Percentiles rank a stretch among this genome's conserved stretches.
phyloP scores from a whole-genome alignment of 1,139 yeast genomes.

The Diutina neorugosa region DNA sequence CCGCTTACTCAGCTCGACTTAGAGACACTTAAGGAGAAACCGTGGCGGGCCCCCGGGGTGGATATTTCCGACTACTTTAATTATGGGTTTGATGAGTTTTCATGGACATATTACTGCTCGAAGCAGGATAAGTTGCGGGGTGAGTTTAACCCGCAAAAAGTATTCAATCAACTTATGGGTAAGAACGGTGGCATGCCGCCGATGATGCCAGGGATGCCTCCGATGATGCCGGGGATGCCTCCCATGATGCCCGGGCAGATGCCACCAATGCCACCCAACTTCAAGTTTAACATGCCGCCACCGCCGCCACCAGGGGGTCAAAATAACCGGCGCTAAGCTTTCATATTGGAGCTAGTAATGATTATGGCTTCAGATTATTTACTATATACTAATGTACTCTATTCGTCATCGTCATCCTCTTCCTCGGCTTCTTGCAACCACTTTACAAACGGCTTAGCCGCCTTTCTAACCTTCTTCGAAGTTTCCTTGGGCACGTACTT shows the following conservation, averaged over 20 bases:
- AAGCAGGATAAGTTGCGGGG: conserved; percentile 77
- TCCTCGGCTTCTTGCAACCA: conserved; percentile 93
- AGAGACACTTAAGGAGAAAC: conserved; percentile 80
- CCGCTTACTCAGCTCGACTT: conserved; percentile 78
- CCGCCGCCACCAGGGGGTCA: neutral
- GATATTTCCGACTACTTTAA: conserved; percentile 90
- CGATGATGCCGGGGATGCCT: conserved; percentile 4
- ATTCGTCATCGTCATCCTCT: conserved; percentile 37
- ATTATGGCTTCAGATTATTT: neutral
- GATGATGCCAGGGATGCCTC: conserved; percentile 7
- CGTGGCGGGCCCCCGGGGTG: conserved; percentile 97
- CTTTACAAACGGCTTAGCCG: conserved; percentile 87
- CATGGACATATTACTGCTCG: conserved; percentile 89
- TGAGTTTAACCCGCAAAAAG: conserved; percentile 57
- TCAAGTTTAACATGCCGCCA: conserved; percentile 1
- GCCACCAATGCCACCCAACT: conserved; percentile 3
- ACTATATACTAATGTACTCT: neutral
- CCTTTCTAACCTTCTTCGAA: conserved; percentile 88
- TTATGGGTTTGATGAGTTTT: conserved; percentile 90
- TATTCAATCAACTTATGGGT: conserved; percentile 24
- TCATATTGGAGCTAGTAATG: neutral
- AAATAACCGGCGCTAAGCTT: neutral
- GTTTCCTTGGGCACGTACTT: conserved; percentile 88
- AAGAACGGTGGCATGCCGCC: conserved; percentile 7
- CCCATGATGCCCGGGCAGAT: neutral